Percentiles rank a stretch among this genome's conserved stretches.
phyloP scores from a whole-genome alignment of 148 eudicot genomes.

The Linanthus parryae region DNA sequence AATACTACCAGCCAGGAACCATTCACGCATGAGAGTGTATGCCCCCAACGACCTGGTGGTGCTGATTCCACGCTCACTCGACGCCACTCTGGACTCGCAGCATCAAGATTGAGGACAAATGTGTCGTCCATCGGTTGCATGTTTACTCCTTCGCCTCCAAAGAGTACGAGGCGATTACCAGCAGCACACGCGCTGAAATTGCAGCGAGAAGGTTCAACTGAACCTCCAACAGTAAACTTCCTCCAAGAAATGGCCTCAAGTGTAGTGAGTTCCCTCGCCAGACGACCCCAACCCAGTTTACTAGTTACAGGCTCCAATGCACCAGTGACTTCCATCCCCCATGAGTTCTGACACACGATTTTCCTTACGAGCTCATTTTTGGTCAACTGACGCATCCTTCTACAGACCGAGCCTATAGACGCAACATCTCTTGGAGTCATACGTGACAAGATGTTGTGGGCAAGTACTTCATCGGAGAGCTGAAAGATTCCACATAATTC shows the following conservation, averaged over 20 bases:
- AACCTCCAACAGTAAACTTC: slow-evolving; percentile 73
- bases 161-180: slow-evolving; percentile 75
- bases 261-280: slow-evolving; percentile 79
- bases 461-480: slow-evolving; percentile 80
- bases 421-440: slow-evolving; percentile 84
- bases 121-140: slow-evolving; percentile 95
- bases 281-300: slow-evolving; percentile 83
- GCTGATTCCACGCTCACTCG: slow-evolving; percentile 59
- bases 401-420: slow-evolving; percentile 74
- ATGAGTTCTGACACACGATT: slow-evolving; percentile 85
- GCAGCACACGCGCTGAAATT: slow-evolving; percentile 84
- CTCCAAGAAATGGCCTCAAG: slow-evolving; percentile 83
- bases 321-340: slow-evolving; percentile 84
- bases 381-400: slow-evolving; percentile 53
- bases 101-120: slow-evolving; percentile 70
- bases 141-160: slow-evolving; percentile 87
- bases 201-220: slow-evolving; percentile 84
- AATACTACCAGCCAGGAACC: slow-evolving; percentile 68
- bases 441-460: slow-evolving; percentile 74
- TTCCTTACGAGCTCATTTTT: slow-evolving; percentile 77
- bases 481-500: slow-evolving; percentile 66
- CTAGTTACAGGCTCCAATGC: slow-evolving; percentile 60
- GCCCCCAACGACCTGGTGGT: slow-evolving; percentile 93
- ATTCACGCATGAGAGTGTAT: slow-evolving; percentile 67
- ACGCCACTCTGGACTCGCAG: slow-evolving; percentile 65